Evolutionary conservation across 2,329 filamentous ascomycete genomes (phyloP).

Genomic region (Colletotrichum simmondsii): DNA sequence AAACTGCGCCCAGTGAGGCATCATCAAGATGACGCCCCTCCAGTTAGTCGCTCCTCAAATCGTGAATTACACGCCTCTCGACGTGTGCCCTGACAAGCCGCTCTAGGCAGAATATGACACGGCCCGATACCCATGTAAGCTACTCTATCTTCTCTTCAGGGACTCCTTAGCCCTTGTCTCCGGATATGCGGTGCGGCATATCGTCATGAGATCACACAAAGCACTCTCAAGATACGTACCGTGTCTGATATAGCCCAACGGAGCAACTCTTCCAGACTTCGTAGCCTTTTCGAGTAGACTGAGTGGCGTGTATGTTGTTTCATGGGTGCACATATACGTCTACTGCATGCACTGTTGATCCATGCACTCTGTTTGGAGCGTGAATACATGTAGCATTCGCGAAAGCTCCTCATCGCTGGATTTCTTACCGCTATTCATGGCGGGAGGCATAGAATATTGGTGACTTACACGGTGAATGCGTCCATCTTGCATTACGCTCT

Average conservation of each 20-base stretch:
- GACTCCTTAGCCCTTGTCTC: not conserved
- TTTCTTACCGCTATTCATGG: not conserved
- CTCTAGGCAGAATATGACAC: not conserved
- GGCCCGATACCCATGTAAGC: not conserved
- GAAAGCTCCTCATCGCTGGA: not conserved
- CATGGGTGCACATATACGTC: not conserved
- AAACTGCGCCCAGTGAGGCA: not conserved
- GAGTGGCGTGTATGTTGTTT: not conserved
- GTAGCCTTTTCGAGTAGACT: not conserved
- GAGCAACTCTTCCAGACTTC: not conserved
- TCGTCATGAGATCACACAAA: constrained; percentile 20
- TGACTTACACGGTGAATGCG: not conserved
- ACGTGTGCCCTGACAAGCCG: constrained; percentile 3
- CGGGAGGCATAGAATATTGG: not conserved
- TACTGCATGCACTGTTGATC: constrained; percentile 1
- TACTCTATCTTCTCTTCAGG: not conserved
- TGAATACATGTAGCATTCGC: not conserved
- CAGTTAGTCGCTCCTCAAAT: not conserved
- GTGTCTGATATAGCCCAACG: not conserved
- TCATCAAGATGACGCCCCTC: not conserved
- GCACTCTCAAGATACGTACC: not conserved
- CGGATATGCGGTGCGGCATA: not conserved
- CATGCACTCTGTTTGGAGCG: not conserved
- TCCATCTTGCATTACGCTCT: not conserved
- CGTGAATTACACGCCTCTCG: not conserved